Conservation (phyloP, 495 filamentous ascomycete species). For the Clohesyomyces aquaticus region DNA sequence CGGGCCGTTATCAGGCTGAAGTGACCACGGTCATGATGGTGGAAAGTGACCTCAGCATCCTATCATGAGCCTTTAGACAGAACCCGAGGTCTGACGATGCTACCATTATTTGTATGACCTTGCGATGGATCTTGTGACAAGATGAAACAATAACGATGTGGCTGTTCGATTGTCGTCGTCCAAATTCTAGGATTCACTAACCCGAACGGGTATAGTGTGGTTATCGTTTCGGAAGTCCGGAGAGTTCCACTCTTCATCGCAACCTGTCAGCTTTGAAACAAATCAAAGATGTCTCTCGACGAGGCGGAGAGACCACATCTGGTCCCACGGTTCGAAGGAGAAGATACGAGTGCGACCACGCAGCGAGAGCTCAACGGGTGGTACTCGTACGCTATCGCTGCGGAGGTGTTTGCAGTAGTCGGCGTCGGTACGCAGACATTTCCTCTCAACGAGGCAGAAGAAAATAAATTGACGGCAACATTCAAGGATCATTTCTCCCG, state of each 20-base stretch:
- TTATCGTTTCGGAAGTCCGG: neutral
- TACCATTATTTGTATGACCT: too few species aligned
- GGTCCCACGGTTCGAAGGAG: constrained; percentile 9
- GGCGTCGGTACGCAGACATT: constrained; percentile 23
- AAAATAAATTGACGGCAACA: neutral
- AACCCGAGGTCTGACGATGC: too few species aligned
- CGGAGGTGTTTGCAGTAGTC: constrained; percentile 37
- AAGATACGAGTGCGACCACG: constrained; percentile 28
- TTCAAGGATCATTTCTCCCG: constrained; percentile 59
- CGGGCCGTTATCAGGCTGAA: too few species aligned
- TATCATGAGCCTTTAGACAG: too few species aligned
- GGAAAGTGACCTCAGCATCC: too few species aligned
- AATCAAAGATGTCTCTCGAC: constrained; percentile 23
- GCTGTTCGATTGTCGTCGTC: too few species aligned
- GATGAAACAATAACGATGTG: too few species aligned
- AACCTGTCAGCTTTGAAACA: constrained; percentile 9
- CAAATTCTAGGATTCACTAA: too few species aligned
- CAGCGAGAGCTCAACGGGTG: constrained; percentile 27
- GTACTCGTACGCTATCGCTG: constrained; percentile 32
- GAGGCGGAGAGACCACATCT: constrained; percentile 16
- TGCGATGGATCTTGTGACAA: too few species aligned
- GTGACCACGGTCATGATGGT: too few species aligned
- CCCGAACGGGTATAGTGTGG: too few species aligned
- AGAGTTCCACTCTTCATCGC: too few species aligned
- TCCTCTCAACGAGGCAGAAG: neutral